phyloP scores from a whole-genome alignment of 768 basidiomycete genomes.

The Termitomyces sp. region DNA sequence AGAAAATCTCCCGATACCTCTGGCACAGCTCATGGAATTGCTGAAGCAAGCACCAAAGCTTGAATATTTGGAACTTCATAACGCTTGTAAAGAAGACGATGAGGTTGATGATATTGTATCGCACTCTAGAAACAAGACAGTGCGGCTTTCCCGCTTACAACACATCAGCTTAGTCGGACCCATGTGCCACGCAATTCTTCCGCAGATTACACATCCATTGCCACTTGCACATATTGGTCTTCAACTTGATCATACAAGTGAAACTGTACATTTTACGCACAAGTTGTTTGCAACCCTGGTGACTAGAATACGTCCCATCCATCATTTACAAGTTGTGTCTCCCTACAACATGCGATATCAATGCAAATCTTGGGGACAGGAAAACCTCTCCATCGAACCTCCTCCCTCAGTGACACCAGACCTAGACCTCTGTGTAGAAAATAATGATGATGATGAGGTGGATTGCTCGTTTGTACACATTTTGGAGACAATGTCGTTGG shows the following conservation, averaged over 20 bases:
- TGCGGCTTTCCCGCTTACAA: not conserved
- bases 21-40: not conserved
- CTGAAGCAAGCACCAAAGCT: not conserved
- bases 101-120: not conserved
- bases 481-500: not conserved
- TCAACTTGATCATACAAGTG: not conserved
- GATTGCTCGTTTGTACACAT: not conserved
- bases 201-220: not conserved
- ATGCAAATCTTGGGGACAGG: not conserved
- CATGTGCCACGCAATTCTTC: not conserved
- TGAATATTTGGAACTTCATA: not conserved
- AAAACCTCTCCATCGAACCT: not conserved
- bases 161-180: not conserved
- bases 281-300: not conserved
- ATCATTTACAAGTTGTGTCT: not conserved
- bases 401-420: not conserved
- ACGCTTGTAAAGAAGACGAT: not conserved
- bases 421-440: not conserved
- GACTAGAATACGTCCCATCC: not conserved
- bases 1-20: not conserved
- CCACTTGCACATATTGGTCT: not conserved
- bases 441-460: too few species aligned
- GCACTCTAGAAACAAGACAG: not conserved
- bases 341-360: fast-evolving
- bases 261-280: not conserved